Percentiles rank a stretch among this genome's conserved stretches.
Conservation (phyloP, 1,139 yeast species). For the Blastobotrys elegans region DNA sequence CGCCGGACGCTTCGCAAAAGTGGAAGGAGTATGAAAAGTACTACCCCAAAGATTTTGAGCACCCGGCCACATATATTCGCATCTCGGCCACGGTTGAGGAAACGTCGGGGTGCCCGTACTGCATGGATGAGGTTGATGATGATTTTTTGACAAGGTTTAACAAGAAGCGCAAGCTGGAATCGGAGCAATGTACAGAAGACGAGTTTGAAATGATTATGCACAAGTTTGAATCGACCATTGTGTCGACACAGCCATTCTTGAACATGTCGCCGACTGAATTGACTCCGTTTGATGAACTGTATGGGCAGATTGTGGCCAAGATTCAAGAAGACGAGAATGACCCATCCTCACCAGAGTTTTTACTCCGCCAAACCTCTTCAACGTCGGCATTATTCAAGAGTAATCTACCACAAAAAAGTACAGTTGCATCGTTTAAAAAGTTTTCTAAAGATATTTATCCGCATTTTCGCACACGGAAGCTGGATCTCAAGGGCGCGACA, state of each 20-base stretch:
- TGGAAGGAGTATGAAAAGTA: constrained; percentile 74
- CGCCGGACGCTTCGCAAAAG: constrained; percentile 86
- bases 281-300: constrained; percentile 64
- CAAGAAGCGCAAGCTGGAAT: constrained; percentile 24
- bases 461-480: constrained; percentile 76
- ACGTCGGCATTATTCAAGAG: constrained; percentile 15
- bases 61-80: constrained; percentile 78
- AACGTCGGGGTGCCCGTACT: constrained; percentile 78
- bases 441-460: constrained; percentile 70
- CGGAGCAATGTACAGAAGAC: constrained; percentile 43
- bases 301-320: constrained; percentile 25
- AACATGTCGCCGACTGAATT: constrained; percentile 80
- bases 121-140: constrained; percentile 88
- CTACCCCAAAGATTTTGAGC: constrained; percentile 61
- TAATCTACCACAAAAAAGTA: constrained; percentile 14
- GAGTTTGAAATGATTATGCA: constrained; percentile 82
- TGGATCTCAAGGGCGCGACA: constrained; percentile 62
- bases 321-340: constrained; percentile 32
- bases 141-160: constrained; percentile 49
- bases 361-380: constrained; percentile 23
- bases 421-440: constrained; percentile 49
- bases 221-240: constrained; percentile 66
- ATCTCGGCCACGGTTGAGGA: constrained; percentile 95
- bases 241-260: constrained; percentile 82
- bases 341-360: constrained; percentile 33